Base-by-base conservation (phyloP, 2,329 filamentous ascomycete species). In the Fusarium coicis region DNA sequence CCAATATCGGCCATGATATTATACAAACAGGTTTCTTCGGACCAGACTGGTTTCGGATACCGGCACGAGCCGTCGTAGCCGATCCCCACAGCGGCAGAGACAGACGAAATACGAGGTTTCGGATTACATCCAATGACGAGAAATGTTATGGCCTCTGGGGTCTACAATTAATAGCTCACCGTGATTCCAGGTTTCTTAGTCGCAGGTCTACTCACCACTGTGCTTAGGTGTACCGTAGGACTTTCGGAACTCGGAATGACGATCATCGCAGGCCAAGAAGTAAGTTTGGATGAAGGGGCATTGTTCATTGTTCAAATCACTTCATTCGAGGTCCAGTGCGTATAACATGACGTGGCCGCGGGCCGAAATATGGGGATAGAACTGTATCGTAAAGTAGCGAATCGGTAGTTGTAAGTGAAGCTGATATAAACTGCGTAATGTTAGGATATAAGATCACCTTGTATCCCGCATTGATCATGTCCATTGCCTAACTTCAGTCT, bases 161-260 rank as follows among this genome's bases (percentile, higher is more conserved):
- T 36, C 10, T 8, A 11, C 2, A 10, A 19, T 10, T 15, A 16
- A 11, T 21, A 8, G 5, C 34, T 37, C 23, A n/a, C 49, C 32
- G 18, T 12, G 8, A 16, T 16, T 21, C 16, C 15, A 12, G 5
- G 1, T 21, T 26, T 14, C 5, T 5, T 15, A 14, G 15, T 8
- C 2, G 0, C 28, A 12, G 10, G 7, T 4, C 5, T 11, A 3
- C 11, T 36, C 1, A 16, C n/a, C 23, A 6, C 18, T 21, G 18
- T 9, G 12, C 32, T 37, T 7, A 3, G n/a, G 12, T 21, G 10
- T 9, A 37, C 5, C 5, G 23, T 0, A 18, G 5, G 34, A 28
- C 10, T 10, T n/a, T 53, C 50, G 50, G 50, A 39, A n/a, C 34
- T 53, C 34, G 50, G 50, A 16, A 37, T 14, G 32, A 10, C 50